Conservation (phyloP, 2,329 filamentous ascomycete species). For the Monosporascus ibericus region DNA sequence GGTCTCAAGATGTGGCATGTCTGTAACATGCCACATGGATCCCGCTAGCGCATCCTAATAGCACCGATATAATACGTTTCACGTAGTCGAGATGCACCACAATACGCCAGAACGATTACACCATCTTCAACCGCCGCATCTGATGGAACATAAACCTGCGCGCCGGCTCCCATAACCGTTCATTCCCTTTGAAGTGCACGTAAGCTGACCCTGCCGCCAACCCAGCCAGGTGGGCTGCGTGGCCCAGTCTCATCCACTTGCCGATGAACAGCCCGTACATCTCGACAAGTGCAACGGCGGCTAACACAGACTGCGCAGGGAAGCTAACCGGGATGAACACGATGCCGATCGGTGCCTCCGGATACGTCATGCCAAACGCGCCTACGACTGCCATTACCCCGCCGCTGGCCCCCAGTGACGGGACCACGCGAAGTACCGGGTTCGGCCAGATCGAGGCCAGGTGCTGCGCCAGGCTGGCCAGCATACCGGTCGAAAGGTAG, state of each 20-base stretch:
- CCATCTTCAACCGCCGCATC: constrained; percentile 16
- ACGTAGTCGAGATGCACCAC: too few species aligned
- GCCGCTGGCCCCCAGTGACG: constrained; percentile 16
- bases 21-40: too few species aligned
- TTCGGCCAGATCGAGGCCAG: constrained; percentile 12
- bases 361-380: constrained; percentile 10
- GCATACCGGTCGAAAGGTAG: constrained; percentile 20
- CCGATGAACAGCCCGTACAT: constrained; percentile 17
- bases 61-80: too few species aligned
- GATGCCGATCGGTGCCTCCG: constrained; percentile 12
- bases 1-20: too few species aligned
- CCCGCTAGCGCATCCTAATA: too few species aligned
- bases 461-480: constrained; percentile 17
- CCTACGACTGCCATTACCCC: constrained; percentile 19
- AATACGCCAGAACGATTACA: constrained; percentile 6
- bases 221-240: constrained; percentile 19
- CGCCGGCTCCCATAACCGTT: constrained; percentile 17
- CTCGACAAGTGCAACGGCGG: constrained; percentile 14
- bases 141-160: constrained; percentile 14
- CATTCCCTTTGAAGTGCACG: constrained; percentile 13
- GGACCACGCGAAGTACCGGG: background rate
- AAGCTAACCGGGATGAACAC: constrained; percentile 14
- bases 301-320: constrained; percentile 6
- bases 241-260: constrained; percentile 7
- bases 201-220: constrained; percentile 17